Percentiles rank a stretch among this genome's conserved stretches.
Evolutionary conservation across 768 basidiomycete species (phyloP).

Genomic region (Galerina marginata): DNA sequence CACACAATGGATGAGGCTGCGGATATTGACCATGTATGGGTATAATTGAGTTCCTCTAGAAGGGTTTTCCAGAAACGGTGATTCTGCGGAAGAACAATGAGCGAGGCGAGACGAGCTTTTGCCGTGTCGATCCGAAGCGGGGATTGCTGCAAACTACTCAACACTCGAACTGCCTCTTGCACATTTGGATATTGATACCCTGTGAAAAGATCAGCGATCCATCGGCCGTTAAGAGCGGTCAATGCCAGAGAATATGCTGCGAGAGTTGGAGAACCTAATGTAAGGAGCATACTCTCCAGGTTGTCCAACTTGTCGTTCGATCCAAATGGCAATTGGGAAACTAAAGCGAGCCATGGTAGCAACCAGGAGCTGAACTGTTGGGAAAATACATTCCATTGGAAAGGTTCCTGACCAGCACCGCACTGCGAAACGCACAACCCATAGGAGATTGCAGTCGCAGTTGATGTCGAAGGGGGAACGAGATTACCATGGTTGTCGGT

Average conservation of each 20-base stretch:
- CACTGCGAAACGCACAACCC: slow-evolving; percentile 33
- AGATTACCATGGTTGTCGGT: slow-evolving; percentile 31
- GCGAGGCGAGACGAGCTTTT: slow-evolving; percentile 39
- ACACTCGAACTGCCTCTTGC: slow-evolving; percentile 33
- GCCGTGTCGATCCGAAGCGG: slow-evolving; percentile 38
- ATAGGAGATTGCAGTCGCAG: slow-evolving; percentile 35
- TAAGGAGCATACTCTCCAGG: slow-evolving; percentile 45
- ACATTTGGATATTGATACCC: slow-evolving; percentile 35
- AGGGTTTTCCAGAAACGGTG: slow-evolving; percentile 47
- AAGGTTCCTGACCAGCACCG: slow-evolving; percentile 29
- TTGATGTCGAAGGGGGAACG: slow-evolving; percentile 23
- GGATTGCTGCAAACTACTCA: slow-evolving; percentile 48
- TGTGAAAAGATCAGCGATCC: slow-evolving; percentile 41
- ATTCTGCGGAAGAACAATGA: slow-evolving; percentile 47
- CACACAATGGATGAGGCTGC: slow-evolving; percentile 46
- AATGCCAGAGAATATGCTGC: slow-evolving; percentile 51
- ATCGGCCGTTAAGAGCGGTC: slow-evolving; percentile 48
- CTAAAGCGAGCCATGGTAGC: slow-evolving; percentile 52
- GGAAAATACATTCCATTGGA: slow-evolving; percentile 39
- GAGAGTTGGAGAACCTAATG: slow-evolving; percentile 49
- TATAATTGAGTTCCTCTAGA: slow-evolving; percentile 35
- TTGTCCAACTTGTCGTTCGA: slow-evolving; percentile 43
- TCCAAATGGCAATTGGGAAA: slow-evolving; percentile 56
- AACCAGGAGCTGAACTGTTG: slow-evolving; percentile 52
- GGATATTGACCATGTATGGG: slow-evolving; percentile 43